Percentiles rank a stretch among this genome's conserved stretches.
These are phyloP conservation scores for Candida orba DNA, from an alignment of 805 yeast species.

Conservation along the genomic window DNA sequence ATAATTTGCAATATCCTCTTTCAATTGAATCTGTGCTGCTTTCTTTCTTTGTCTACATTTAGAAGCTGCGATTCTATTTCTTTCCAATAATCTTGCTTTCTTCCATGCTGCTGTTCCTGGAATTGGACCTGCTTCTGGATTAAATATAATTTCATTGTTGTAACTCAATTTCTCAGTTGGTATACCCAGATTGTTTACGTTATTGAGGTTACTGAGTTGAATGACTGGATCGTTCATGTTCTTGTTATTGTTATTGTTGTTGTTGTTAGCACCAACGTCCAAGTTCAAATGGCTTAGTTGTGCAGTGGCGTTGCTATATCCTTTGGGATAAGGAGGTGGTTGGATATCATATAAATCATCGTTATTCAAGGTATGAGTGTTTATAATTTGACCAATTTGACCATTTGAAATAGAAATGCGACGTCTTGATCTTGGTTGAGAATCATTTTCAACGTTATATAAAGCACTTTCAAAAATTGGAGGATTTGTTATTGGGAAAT, in stretches of 20 bases:
- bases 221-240: neutral
- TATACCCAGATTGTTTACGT: conserved; percentile 16
- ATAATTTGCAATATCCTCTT: conserved; percentile 47
- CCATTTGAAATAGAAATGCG: conserved; percentile 80
- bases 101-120: conserved; percentile 71
- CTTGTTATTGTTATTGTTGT: neutral
- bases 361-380: conserved; percentile 26
- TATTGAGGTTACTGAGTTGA: neutral
- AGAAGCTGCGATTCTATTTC: conserved; percentile 63
- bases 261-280: too few species aligned
- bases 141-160: conserved; percentile 41
- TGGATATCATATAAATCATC: conserved; percentile 32
- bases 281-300: neutral
- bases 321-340: conserved; percentile 24
- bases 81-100: conserved; percentile 50
- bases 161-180: conserved; percentile 41
- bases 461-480: conserved; percentile 40
- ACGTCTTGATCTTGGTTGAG: conserved; percentile 38
- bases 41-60: conserved; percentile 64
- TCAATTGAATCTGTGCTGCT: conserved; percentile 60
- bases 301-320: neutral
- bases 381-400: conserved; percentile 69
- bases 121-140: conserved; percentile 46
- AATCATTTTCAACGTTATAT: conserved; percentile 22
- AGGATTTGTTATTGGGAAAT: conserved; percentile 38